Base-by-base conservation (phyloP, 441 rosid species). In the Pelargonium cotyledonis region DNA sequence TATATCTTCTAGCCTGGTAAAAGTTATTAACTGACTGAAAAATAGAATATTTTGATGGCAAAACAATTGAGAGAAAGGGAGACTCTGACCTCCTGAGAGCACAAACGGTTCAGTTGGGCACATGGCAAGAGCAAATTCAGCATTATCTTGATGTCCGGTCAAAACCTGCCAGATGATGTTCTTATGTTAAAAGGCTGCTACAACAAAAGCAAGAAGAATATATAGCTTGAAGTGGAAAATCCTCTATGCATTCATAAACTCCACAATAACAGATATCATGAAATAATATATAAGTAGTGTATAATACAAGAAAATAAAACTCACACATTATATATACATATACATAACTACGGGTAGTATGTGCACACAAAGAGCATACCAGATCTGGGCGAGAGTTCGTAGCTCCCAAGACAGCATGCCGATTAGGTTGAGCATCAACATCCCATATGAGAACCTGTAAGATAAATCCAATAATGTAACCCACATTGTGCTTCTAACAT, bases 81-180 rank as follows among this genome's bases (percentile, higher is more conserved):
- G 0, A 64, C 71, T 64, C 82, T 18, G 69, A 95, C 99, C 99
- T 92, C 98, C 99, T 85, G 99, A 95, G 71, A 95, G 93, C 41
- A 95, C 99, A 84, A 81, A 92, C 60, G 99, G 98, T 72, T 92
- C 98, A 10, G 93, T 84, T 68, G 93, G 92, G 80, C 98, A 89
- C 99, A 95, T 88, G 57, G 99, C 96, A 73, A 95, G 98, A 74
- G 99, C 99, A 78, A 89, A 95, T 79, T 95, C 99, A 31, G 99
- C 99, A 90, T 92, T 89, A 73, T 95, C 99, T 80, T 84, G 88
- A 81, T 95, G 99, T 64, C 99, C 99, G 64, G 96, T 92, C 80
- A 95, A 83, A 75, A 95, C 83, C 99, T 95, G 84, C 78, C 82
- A 70, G 64, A 77, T 62, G 61, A 71, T 31, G 53, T 70, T 18